These are phyloP conservation scores for Chenopodium suecicum DNA, from an alignment of 148 eudicot species.

Conservation along the genomic window DNA sequence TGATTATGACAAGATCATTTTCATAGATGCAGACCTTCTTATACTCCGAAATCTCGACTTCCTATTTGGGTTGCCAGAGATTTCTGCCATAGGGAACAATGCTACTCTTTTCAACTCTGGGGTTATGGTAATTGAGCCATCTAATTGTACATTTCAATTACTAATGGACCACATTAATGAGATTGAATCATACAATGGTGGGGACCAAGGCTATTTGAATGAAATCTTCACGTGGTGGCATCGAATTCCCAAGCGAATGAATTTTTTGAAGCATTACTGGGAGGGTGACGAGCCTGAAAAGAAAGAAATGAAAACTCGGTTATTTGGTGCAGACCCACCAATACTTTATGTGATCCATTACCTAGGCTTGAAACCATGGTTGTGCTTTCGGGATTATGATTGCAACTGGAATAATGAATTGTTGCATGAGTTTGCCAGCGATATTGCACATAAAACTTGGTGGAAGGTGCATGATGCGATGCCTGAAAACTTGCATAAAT, in stretches of 20 bases:
- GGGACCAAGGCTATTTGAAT: conserved; percentile 90
- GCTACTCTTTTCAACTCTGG: conserved; percentile 89
- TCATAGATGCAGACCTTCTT: conserved; percentile 89
- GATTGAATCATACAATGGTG: conserved; percentile 88
- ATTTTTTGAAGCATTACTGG: conserved; percentile 85
- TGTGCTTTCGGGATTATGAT: conserved; percentile 87
- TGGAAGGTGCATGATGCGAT: conserved; percentile 93
- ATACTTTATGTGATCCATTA: conserved; percentile 79
- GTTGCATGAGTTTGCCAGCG: conserved; percentile 83
- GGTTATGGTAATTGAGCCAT: conserved; percentile 94
- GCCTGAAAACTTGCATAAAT: conserved; percentile 74
- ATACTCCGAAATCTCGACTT: conserved; percentile 82
- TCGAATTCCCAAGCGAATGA: conserved; percentile 78
- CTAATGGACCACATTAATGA: conserved; percentile 83
- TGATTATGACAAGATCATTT: conserved; percentile 85
- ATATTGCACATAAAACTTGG: conserved; percentile 76
- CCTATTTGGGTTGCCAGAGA: conserved; percentile 76
- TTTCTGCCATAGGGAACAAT: conserved; percentile 77
- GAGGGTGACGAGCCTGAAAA: conserved; percentile 73
- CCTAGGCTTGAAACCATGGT: conserved; percentile 86
- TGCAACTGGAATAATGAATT: conserved; percentile 88
- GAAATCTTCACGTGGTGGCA: conserved; percentile 99
- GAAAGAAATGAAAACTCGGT: conserved; percentile 60
- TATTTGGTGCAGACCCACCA: conserved; percentile 84
- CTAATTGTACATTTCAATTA: conserved; percentile 79